A percentile compares a stretch with the other conserved stretches of the same genome.
phyloP scores from a whole-genome alignment of 2,329 filamentous ascomycete genomes.

The Tolypocladium guangdongense region DNA sequence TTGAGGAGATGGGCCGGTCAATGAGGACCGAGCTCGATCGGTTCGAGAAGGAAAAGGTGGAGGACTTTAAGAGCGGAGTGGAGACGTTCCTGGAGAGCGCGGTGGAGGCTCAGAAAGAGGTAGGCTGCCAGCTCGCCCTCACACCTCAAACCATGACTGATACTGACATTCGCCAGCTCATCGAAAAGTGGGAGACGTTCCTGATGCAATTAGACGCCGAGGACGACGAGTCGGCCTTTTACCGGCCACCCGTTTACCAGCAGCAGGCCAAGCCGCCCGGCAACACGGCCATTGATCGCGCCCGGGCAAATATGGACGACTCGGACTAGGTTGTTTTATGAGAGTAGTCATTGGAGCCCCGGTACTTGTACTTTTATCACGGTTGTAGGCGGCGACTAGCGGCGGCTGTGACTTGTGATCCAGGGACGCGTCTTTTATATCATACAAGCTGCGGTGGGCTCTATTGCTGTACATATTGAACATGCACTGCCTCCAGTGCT shows the following conservation, averaged over 20 bases:
- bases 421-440: slow-evolving; percentile 20
- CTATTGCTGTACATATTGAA: slow-evolving; percentile 23
- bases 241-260: slow-evolving; percentile 50
- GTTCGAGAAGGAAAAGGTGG: slow-evolving; percentile 95
- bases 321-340: slow-evolving; percentile 35
- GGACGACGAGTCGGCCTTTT: slow-evolving; percentile 65
- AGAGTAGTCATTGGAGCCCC: not conserved
- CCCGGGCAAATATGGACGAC: slow-evolving; percentile 47
- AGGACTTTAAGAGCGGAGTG: slow-evolving; percentile 96
- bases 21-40: slow-evolving; percentile 87
- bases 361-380: not conserved
- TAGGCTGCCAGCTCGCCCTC: slow-evolving; percentile 27
- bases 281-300: slow-evolving; percentile 49
- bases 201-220: slow-evolving; percentile 91
- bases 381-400: not conserved
- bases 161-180: slow-evolving; percentile 31
- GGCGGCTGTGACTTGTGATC: slow-evolving; percentile 4
- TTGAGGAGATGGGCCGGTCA: slow-evolving; percentile 93
- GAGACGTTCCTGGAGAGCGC: slow-evolving; percentile 96
- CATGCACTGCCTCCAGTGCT: slow-evolving; percentile 3
- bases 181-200: slow-evolving; percentile 97
- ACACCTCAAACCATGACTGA: slow-evolving; percentile 8
- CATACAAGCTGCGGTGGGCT: slow-evolving; percentile 22
- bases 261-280: slow-evolving; percentile 36
- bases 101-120: slow-evolving; percentile 97